Conservation (phyloP, 257 asterid species). For the Salvia rosmarinus region DNA sequence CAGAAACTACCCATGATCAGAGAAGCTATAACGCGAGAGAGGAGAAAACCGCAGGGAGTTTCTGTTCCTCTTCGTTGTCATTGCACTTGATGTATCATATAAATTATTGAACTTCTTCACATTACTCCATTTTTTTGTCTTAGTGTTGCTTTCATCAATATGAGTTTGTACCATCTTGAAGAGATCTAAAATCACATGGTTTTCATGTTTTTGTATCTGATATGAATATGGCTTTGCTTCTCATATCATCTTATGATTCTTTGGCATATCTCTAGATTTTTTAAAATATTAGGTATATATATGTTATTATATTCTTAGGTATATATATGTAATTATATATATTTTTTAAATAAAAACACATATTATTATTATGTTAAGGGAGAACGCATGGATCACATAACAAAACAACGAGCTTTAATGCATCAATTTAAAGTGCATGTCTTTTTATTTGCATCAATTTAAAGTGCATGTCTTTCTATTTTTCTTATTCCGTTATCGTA, state of each 20-base stretch:
- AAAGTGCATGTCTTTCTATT: too few relatives aligned
- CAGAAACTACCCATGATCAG: constrained; percentile 72
- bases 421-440: too few relatives aligned
- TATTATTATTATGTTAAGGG: too few relatives aligned
- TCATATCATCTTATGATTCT: neutral
- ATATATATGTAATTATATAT: too few relatives aligned
- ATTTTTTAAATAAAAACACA: too few relatives aligned
- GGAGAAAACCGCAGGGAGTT: constrained; percentile 79
- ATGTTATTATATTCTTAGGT: too few relatives aligned
- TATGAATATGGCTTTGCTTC: neutral
- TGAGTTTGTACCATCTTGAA: constrained; percentile 14
- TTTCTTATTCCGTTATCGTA: too few relatives aligned
- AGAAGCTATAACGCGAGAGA: constrained; percentile 79
- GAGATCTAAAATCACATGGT: neutral
- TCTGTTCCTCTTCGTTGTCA: constrained; percentile 80
- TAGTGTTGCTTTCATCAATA: constrained; percentile 7
- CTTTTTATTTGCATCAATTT: too few relatives aligned
- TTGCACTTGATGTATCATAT: constrained; percentile 55
- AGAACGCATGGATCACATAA: too few relatives aligned
- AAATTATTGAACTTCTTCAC: constrained; percentile 16
- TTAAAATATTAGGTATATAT: too few relatives aligned
- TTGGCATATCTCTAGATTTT: constrained; percentile 18
- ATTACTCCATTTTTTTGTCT: neutral
- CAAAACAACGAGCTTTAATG: too few relatives aligned
- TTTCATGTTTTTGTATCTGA: constrained; percentile 22